Base-by-base conservation (phyloP, 164 flowering plant species). In the Sedum album region DNA sequence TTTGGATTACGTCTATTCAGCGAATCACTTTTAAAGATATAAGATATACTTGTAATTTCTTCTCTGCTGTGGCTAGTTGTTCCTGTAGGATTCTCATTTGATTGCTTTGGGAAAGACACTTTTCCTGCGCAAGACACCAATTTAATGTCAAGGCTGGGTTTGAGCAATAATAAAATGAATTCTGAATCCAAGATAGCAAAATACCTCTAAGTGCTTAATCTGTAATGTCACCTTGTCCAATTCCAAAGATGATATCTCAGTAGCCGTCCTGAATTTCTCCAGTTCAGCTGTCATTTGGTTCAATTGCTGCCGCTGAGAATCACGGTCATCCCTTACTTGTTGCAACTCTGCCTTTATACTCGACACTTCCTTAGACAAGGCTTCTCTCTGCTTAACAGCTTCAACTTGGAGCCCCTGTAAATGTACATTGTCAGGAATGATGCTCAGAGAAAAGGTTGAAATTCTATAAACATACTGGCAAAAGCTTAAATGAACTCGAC, bases 1-100 rank as follows among this genome's bases (percentile, higher is more conserved):
- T 41, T 41, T 41, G 46, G 11, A 14, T 41, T 41, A 8, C 11
- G 46, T 8, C 2, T 41, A 41, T 11, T 7, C 11, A 41, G 15
- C 46, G 49, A 17, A 14, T 35, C 41, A 26, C 6, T 41, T 41
- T 41, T 10, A 8, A 10, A 41, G 15, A 41, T 1, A 21, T 18
- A 39, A 21, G 20, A 3, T 17, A n/a, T 23, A 94, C 98, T 93
- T 81, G 76, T 69, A 89, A 71, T 66, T 84, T 86, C 51, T 79
- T 82, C 69, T 87, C 85, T 33, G 96, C 88, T 74, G 69, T 76
- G 39, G 70, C 76, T 23, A 94, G 79, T 70, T 88, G 85, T 15
- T 84, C 78, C 65, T 84, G 86, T 76, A 91, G 71, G 35, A 64
- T 69, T 62, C 51, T 74, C 61, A 94, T 76, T 67, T 86, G 80